Conservation (phyloP, 768 basidiomycete species). For the Hygrocybe coccinea region DNA sequence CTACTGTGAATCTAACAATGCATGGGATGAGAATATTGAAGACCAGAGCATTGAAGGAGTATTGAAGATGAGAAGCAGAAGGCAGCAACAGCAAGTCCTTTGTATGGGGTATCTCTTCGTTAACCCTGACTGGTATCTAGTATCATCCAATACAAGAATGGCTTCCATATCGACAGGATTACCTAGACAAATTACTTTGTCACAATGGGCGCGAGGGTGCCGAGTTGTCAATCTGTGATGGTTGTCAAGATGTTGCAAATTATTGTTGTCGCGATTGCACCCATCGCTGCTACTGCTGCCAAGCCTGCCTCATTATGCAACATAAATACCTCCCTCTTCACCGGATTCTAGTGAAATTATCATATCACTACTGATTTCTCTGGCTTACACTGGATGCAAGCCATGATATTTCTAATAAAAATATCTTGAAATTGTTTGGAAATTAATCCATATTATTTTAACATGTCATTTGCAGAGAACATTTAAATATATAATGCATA, state of each 20-base stretch:
- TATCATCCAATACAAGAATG: conserved; percentile 1
- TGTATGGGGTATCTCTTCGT: background rate
- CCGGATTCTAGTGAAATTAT: background rate
- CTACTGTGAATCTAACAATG: no score
- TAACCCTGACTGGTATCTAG: background rate
- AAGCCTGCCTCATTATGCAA: background rate
- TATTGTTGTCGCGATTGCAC: background rate
- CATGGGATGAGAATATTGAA: no score
- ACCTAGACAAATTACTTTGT: conserved; percentile 2
- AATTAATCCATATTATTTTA: no score
- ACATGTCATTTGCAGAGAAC: no score
- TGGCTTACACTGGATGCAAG: background rate
- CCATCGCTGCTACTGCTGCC: background rate
- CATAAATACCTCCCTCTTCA: background rate
- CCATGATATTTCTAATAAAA: no score
- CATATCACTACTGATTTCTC: background rate
- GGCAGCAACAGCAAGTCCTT: background rate
- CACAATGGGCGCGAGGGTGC: background rate
- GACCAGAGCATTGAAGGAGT: no score
- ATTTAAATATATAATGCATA: no score
- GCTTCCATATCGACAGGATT: background rate
- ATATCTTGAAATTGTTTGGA: no score
- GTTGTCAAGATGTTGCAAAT: background rate
- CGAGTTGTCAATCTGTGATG: background rate
- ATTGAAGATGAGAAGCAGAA: background rate